Base-by-base conservation (phyloP, 1,139 yeast genomes). In the Pneumocystis carinii region DNA sequence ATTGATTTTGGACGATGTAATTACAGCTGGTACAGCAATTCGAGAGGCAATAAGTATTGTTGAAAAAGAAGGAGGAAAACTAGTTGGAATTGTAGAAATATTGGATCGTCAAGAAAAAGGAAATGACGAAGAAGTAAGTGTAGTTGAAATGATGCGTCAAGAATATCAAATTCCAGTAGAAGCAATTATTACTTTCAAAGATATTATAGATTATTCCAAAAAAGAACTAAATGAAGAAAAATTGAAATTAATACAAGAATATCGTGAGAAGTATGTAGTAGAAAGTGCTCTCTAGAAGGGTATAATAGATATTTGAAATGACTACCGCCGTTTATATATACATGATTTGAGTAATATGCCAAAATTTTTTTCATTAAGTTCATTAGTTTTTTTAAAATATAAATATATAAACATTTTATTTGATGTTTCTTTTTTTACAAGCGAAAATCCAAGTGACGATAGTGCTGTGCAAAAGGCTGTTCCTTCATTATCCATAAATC, bases 21-120 rank as follows among this genome's bases (percentile, higher is more conserved):
- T 92, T 84, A 92, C 97, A 66, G 97, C 98, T 2, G 98, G 98
- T 56, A 92, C 97, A 65, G 98, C 98, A 63, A 90, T 90, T 73
- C 87, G 86, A 71, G 97, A 92, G 75, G 97, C 97, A 0, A 87
- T 89, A 69, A 83, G 81, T 63, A 87, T 92, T 70, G 89, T 92
- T 70, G 78, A 78, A 35, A 77, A 73, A 36, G 92, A 85, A 70
- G 78, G 82, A 59, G 98, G 96, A 63, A 72, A 77, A 29, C 86
- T 89, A 41, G 87, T 83, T 59, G 98, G 95, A 3, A 83, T 90
- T 66, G 85, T 90, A 68, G 87, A 92, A 71, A 96, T 97, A 32
- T 81, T 92, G 70, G 98, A 92, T 75, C 85, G 98, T 78, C 95
- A 90, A 78, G 98, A 92, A 77, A 82, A 86, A 65, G 86, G 94